phyloP scores from a whole-genome alignment of 2,329 filamentous ascomycete genomes.

The Rutstroemia sydowiana region DNA sequence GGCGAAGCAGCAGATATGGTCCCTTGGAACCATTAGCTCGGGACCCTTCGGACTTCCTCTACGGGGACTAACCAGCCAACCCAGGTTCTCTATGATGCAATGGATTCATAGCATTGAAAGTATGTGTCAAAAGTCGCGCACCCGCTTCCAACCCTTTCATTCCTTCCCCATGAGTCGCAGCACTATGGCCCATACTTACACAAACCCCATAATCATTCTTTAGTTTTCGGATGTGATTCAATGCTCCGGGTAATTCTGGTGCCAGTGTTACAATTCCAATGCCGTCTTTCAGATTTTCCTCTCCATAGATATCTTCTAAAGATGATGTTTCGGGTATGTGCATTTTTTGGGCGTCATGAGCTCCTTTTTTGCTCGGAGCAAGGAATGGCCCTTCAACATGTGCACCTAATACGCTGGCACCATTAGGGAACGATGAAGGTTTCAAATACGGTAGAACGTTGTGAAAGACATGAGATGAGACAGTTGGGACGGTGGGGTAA shows the following conservation, averaged over 20 bases:
- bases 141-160: slow-evolving; percentile 39
- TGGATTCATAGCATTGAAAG: slow-evolving; percentile 47
- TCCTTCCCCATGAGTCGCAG: slow-evolving; percentile 41
- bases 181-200: slow-evolving; percentile 36
- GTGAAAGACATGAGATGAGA: slow-evolving; percentile 37
- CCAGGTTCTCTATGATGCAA: slow-evolving; percentile 44
- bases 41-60: neutral
- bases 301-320: slow-evolving; percentile 37
- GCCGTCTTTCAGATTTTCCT: slow-evolving; percentile 31
- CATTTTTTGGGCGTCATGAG: slow-evolving; percentile 34
- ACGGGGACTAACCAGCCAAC: slow-evolving; percentile 33
- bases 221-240: slow-evolving; percentile 36
- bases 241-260: slow-evolving; percentile 40
- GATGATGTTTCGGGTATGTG: slow-evolving; percentile 17
- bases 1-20: slow-evolving; percentile 27
- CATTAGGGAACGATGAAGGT: slow-evolving; percentile 35
- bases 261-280: slow-evolving; percentile 46
- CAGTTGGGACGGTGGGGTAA: slow-evolving; percentile 46
- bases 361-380: slow-evolving; percentile 44
- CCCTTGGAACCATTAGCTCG: slow-evolving; percentile 11
- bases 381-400: slow-evolving; percentile 51
- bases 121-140: slow-evolving; percentile 45
- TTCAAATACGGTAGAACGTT: slow-evolving; percentile 38
- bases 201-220: slow-evolving; percentile 23
- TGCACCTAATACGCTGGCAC: slow-evolving; percentile 46